Percentiles rank a stretch among this genome's conserved stretches.
Conservation (phyloP, 2,329 filamentous ascomycete genomes). For the Penicillium sp. region DNA sequence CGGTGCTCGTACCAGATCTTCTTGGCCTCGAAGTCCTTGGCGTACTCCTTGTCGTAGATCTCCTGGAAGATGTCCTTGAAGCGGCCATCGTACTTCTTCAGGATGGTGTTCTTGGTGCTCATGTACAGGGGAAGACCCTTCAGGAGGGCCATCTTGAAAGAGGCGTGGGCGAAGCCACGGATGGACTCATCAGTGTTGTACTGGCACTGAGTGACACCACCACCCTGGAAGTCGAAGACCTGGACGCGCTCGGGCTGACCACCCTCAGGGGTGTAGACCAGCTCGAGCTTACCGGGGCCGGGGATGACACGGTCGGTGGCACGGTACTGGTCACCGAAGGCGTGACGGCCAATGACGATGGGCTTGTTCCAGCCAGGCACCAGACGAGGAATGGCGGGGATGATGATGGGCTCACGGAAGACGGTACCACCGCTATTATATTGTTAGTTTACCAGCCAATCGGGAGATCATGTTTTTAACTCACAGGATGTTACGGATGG, state of each 20-base stretch:
- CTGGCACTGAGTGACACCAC: constrained; percentile 86
- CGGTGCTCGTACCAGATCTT: constrained; percentile 99
- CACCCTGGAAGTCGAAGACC: constrained; percentile 82
- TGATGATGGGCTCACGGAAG: constrained; percentile 98
- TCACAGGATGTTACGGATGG: constrained; percentile 60
- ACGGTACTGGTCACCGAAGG: constrained; percentile 97
- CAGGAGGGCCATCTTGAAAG: constrained; percentile 87
- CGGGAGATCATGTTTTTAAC: constrained; percentile 13
- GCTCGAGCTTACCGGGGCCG: constrained; percentile 80
- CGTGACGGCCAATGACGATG: constrained; percentile 98
- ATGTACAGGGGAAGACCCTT: constrained; percentile 94
- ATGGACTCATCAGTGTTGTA: constrained; percentile 99
- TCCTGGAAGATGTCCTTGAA: constrained; percentile 99
- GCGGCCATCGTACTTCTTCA: constrained; percentile 96
- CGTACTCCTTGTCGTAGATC: constrained; percentile 83
- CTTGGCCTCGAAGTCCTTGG: constrained; percentile 81
- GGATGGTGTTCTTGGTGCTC: constrained; percentile 99
- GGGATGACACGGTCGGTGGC: constrained; percentile 85
- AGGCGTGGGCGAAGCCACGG: constrained; percentile 86
- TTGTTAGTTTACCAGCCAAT: constrained; percentile 20
- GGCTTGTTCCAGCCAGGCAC: constrained; percentile 98
- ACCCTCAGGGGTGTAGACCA: constrained; percentile 83
- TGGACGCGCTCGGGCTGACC: constrained; percentile 78
- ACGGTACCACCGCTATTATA: constrained; percentile 72
- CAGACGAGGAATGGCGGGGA: constrained; percentile 83